Conservation (phyloP, 768 basidiomycete genomes). For the Lactarius vividus region DNA sequence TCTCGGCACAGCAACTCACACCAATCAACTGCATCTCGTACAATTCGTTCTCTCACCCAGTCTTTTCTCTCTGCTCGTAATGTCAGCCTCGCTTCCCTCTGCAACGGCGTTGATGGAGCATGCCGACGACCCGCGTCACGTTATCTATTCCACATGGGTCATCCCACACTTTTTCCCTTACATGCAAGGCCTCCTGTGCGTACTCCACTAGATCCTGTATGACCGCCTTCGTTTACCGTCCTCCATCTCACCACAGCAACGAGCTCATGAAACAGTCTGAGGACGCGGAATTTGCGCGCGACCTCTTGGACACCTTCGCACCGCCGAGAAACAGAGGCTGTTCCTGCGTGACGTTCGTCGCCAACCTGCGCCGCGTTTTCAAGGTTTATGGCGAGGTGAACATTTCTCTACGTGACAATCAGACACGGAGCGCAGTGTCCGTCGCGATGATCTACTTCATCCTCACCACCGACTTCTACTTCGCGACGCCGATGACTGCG, state of each 20-base stretch:
- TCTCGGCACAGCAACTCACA: background rate
- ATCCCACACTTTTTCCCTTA: constrained; percentile 5
- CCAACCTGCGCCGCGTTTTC: background rate
- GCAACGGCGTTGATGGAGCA: constrained; percentile 1
- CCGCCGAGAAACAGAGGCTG: background rate
- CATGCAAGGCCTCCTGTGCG: constrained; percentile 1
- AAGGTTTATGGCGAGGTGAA: background rate
- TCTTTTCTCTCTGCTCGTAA: background rate
- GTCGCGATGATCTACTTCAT: constrained; percentile 8
- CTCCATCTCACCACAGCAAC: background rate
- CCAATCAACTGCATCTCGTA: background rate
- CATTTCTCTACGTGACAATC: background rate
- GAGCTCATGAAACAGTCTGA: constrained; percentile 7
- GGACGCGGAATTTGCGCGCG: background rate
- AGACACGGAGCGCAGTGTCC: background rate
- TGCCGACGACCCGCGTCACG: constrained; percentile 1
- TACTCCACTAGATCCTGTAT: background rate
- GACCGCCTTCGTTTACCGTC: background rate
- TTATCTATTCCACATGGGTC: constrained; percentile 1
- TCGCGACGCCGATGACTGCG: background rate
- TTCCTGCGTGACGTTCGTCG: background rate
- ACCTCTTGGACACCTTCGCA: background rate
- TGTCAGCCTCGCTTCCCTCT: background rate
- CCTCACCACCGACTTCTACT: constrained; percentile 2
- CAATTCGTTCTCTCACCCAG: background rate